Evolutionary conservation across 2,329 filamentous ascomycete genomes (phyloP).

Genomic region (Fusarium sp.): DNA sequence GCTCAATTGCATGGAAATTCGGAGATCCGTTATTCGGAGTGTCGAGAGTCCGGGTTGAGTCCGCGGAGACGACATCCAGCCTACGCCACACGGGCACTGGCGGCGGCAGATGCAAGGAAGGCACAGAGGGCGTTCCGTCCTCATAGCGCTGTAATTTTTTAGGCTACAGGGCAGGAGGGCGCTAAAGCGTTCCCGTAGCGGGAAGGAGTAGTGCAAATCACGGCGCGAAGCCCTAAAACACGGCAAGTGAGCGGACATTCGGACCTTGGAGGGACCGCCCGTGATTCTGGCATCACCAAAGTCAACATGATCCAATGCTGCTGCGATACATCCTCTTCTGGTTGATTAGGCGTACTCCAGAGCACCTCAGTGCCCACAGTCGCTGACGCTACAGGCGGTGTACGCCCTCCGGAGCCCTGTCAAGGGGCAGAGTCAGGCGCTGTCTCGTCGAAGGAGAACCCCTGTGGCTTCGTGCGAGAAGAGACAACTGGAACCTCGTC

Average conservation of each 20-base stretch:
- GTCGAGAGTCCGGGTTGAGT: constrained; percentile 1
- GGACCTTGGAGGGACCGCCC: constrained; percentile 8
- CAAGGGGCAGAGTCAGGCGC: constrained; percentile 20
- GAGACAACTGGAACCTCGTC: constrained; percentile 18
- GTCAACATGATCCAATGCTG: constrained; percentile 2
- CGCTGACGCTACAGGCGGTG: constrained; percentile 27
- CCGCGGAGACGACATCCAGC: constrained; percentile 4
- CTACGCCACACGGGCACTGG: constrained; percentile 1
- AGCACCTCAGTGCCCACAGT: background rate
- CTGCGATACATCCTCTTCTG: constrained; percentile 2
- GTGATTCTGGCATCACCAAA: constrained; percentile 8
- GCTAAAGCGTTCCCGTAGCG: constrained; percentile 13
- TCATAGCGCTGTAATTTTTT: constrained; percentile 12
- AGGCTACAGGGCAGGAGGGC: constrained; percentile 6
- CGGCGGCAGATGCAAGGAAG: background rate
- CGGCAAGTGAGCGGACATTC: background rate
- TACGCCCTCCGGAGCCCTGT: constrained; percentile 24
- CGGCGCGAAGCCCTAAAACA: background rate
- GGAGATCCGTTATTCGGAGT: constrained; percentile 3
- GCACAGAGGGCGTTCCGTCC: constrained; percentile 5
- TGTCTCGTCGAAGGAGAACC: constrained; percentile 14
- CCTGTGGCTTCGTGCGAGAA: constrained; percentile 5
- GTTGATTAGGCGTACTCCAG: constrained; percentile 1
- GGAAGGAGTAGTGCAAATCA: background rate
- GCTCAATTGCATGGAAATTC: background rate